These are phyloP conservation scores for Cystofilobasidium capitatum DNA, from an alignment of 768 basidiomycete genomes.

Conservation along the genomic window DNA sequence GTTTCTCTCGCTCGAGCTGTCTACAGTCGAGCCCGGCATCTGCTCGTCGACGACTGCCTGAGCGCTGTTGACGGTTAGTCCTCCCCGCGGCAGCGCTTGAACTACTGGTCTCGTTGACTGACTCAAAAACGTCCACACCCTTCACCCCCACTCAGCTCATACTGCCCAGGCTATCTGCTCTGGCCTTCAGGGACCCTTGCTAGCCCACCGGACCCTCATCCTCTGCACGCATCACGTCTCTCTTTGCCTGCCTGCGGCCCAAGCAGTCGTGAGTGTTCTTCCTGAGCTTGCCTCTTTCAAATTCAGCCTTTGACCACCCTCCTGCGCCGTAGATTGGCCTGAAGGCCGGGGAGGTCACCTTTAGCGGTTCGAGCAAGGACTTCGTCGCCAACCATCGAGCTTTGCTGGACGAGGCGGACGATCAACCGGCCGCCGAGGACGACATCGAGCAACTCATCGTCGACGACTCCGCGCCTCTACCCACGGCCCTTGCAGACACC, in stretches of 20 bases:
- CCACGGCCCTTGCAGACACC: slow-evolving; percentile 55
- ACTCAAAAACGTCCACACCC: not conserved
- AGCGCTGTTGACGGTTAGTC: slow-evolving; percentile 35
- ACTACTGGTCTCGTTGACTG: too few relatives aligned
- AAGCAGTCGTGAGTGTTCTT: slow-evolving; percentile 29
- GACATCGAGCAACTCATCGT: slow-evolving; percentile 40
- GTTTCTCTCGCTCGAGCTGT: slow-evolving; percentile 37
- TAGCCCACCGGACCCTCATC: slow-evolving; percentile 34
- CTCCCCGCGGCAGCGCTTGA: too few relatives aligned
- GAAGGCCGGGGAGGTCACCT: slow-evolving; percentile 3
- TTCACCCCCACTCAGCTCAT: slow-evolving; percentile 26
- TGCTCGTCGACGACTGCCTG: slow-evolving; percentile 36
- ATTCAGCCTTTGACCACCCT: not conserved
- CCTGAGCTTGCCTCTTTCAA: not conserved
- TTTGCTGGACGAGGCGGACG: not conserved
- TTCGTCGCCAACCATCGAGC: not conserved
- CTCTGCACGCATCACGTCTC: slow-evolving; percentile 38
- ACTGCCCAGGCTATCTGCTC: slow-evolving; percentile 35
- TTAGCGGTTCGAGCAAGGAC: not conserved
- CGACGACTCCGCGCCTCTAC: slow-evolving; percentile 66
- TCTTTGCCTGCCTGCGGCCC: slow-evolving; percentile 34
- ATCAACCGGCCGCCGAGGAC: slow-evolving; percentile 40
- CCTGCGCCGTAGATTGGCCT: slow-evolving; percentile 2
- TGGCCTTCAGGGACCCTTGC: slow-evolving; percentile 32
- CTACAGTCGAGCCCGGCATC: slow-evolving; percentile 36